Evolutionary conservation across 306 rosid genomes (phyloP).

Genomic region (Pueraria montana): DNA sequence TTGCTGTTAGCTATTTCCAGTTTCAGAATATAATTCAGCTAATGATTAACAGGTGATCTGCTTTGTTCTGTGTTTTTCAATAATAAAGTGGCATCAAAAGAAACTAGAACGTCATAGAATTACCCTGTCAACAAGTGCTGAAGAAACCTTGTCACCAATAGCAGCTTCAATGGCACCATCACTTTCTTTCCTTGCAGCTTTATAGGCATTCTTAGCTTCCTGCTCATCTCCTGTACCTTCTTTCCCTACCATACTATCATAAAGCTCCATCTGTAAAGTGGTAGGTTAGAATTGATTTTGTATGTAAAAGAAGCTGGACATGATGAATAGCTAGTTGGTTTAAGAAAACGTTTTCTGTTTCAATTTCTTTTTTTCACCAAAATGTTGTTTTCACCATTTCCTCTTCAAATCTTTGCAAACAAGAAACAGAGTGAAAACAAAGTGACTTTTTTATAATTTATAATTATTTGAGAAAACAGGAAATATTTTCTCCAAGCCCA

Average conservation of each 20-base stretch:
- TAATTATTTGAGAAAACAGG: not conserved
- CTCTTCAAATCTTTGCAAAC: not conserved
- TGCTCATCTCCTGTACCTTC: slow-evolving; percentile 57
- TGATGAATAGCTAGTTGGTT: slow-evolving; percentile 6
- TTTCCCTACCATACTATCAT: slow-evolving; percentile 63
- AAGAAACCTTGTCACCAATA: slow-evolving; percentile 55
- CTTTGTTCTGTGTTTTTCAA: slow-evolving; percentile 8
- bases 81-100: slow-evolving; percentile 22
- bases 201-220: slow-evolving; percentile 55
- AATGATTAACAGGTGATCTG: slow-evolving; percentile 20
- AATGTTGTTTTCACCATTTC: not conserved
- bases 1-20: slow-evolving; percentile 22
- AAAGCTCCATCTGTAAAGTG: slow-evolving; percentile 54
- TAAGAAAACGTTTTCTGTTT: not conserved
- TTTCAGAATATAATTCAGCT: slow-evolving; percentile 37
- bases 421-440: not conserved
- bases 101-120: slow-evolving; percentile 33
- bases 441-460: not conserved
- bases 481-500: not conserved
- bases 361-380: not conserved
- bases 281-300: slow-evolving; percentile 39
- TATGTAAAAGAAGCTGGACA: slow-evolving; percentile 10
- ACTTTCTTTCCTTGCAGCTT: slow-evolving; percentile 62
- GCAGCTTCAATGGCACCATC: slow-evolving; percentile 48
- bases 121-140: slow-evolving; percentile 62